Evolutionary conservation across 352 stramenopile genomes (phyloP), one percentile per base, ranked within the genome.

Genomic region (Globisporangium paddicum): DNA sequence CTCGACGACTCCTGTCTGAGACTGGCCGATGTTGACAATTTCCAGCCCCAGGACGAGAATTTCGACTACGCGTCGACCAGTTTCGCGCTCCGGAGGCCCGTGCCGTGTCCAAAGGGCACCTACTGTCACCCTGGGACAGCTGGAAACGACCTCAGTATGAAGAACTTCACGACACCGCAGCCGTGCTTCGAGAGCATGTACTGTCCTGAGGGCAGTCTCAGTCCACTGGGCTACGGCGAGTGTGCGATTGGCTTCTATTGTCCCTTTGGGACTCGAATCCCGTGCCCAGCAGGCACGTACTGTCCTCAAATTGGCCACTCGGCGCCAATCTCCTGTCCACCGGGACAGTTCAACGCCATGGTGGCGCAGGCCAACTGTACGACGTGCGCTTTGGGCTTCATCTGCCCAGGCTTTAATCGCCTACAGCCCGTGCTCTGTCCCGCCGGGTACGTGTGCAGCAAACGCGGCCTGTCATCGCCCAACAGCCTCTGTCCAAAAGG

Each of bases 291-390:
- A 5, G 95, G 93, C 2, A 97, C 87, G 1, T 97, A 95, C 59
- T 99, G 96, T 60, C 96, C 96, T 11, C 47, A 75, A 16, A 76
- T 75, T 21, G 89, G 96, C 11, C 68, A 95, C 25, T 79, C 78
- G 37, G 71, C 90, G 6, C 96, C 96, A 2, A 62, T 98, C 10
- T 73, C 87, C 3, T 99, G 96, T 72, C 77, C 82, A 11, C 95
- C 96, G 26, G 95, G 94, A 2, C 82, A 69, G 13, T 99, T 98
- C 69, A 98, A 98, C 55, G 90, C 75, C 0, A 97, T 98, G 91
- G 77, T 97, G 28, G 87, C 75, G 11, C 94, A 98, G 62, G 56
- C 73, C 1, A 75, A 82, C 49, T 99, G 96, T 67, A 93, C 77
- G 0, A 49, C 58, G 0, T 99, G 96, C 66, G 90, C 89, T 0